phyloP scores from a whole-genome alignment of 345 rosid genomes.

The Aquilaria malaccensis region DNA sequence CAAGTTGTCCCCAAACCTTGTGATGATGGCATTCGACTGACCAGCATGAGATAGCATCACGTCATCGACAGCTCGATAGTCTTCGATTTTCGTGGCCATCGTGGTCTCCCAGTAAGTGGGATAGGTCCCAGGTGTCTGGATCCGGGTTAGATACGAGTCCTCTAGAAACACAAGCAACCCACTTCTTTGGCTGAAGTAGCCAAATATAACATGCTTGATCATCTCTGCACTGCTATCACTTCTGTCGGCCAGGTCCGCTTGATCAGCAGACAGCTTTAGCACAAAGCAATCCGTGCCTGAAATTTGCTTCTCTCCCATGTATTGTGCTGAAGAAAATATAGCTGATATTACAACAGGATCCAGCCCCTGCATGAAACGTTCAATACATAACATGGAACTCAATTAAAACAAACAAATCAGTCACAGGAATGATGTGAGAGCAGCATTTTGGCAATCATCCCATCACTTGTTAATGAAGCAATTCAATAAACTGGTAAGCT shows the following conservation, averaged over 20 bases:
- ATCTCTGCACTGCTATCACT: slow-evolving; percentile 86
- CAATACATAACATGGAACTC: slow-evolving; percentile 1
- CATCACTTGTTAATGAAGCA: too few species aligned
- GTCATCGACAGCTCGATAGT: slow-evolving; percentile 61
- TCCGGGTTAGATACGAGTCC: slow-evolving; percentile 67
- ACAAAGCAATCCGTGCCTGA: slow-evolving; percentile 67
- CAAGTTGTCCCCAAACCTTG: slow-evolving; percentile 74
- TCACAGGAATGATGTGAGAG: not conserved
- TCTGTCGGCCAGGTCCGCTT: slow-evolving; percentile 56
- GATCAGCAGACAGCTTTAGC: slow-evolving; percentile 71
- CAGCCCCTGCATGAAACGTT: slow-evolving; percentile 52
- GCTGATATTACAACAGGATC: slow-evolving; percentile 86
- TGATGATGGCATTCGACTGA: slow-evolving; percentile 59
- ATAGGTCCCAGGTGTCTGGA: slow-evolving; percentile 68
- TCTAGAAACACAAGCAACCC: slow-evolving; percentile 68
- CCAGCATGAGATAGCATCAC: slow-evolving; percentile 90
- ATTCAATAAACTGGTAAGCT: too few species aligned
- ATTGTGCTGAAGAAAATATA: slow-evolving; percentile 69
- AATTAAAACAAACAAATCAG: not conserved
- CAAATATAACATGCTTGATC: slow-evolving; percentile 81
- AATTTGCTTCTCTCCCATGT: slow-evolving; percentile 79
- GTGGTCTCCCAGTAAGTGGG: slow-evolving; percentile 96
- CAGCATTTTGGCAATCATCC: not conserved
- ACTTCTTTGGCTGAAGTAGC: slow-evolving; percentile 91
- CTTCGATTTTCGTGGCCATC: slow-evolving; percentile 65